phyloP scores from a whole-genome alignment of 352 stramenopile genomes.

The Phytophthora hibernalis region DNA sequence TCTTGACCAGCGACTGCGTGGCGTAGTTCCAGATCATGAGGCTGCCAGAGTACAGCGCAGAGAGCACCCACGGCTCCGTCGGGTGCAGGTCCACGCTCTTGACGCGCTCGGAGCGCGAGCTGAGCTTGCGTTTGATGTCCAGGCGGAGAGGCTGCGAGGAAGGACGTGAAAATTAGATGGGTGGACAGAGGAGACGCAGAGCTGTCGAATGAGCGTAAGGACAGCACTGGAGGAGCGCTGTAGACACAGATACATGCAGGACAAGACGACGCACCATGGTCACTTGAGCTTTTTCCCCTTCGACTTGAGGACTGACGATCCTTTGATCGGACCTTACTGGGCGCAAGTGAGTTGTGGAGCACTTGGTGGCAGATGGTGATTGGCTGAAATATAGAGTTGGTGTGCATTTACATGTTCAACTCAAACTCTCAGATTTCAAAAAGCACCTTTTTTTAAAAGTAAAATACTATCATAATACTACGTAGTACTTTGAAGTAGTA shows the following conservation, averaged over 20 bases:
- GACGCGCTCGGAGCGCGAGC: conserved; percentile 96
- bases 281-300: neutral
- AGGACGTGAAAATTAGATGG: conserved; percentile 21
- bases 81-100: conserved; percentile 99
- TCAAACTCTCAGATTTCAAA: no score
- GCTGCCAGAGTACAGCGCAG: conserved; percentile 97
- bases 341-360: no score
- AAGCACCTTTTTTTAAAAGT: no score
- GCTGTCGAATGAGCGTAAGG: neutral
- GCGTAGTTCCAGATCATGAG: conserved; percentile 99
- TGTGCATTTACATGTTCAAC: neutral
- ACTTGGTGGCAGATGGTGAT: conserved; percentile 7
- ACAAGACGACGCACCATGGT: conserved; percentile 16
- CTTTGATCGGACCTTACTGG: no score
- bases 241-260: neutral
- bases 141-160: conserved; percentile 67
- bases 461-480: no score
- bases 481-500: no score
- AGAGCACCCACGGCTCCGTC: conserved; percentile 97
- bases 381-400: neutral
- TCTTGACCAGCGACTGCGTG: conserved; percentile 95
- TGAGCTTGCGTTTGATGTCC: conserved; percentile 95
- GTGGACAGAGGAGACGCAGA: conserved; percentile 5
- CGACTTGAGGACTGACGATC: conserved; percentile 7
- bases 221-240: neutral